These are phyloP conservation scores for Starmerella apicola DNA, from an alignment of 805 yeast genomes.

Conservation along the genomic window DNA sequence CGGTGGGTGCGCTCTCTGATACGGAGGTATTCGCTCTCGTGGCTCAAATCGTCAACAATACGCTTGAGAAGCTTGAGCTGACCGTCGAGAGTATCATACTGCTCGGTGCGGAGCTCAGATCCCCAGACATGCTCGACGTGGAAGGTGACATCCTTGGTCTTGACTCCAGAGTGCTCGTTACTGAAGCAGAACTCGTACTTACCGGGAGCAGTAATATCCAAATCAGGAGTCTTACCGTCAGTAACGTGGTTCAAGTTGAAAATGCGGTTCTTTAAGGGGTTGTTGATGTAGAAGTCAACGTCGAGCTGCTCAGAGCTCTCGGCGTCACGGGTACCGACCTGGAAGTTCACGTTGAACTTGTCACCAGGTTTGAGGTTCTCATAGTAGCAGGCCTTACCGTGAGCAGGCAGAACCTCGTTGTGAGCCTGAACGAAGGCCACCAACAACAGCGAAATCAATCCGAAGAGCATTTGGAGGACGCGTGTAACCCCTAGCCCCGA, in stretches of 20 bases:
- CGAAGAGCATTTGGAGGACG: no score
- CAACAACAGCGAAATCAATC: no score
- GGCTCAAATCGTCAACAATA: constrained; percentile 73
- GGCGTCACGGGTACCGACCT: constrained; percentile 77
- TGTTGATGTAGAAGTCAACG: constrained; percentile 49
- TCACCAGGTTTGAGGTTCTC: constrained; percentile 75
- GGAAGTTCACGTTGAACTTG: constrained; percentile 77
- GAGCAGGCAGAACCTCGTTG: constrained; percentile 68
- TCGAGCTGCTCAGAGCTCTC: constrained; percentile 27
- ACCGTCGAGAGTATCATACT: constrained; percentile 72
- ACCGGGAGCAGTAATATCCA: constrained; percentile 56
- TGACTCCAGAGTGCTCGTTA: constrained; percentile 61
- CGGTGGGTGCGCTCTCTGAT: constrained; percentile 96
- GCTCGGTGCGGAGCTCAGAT: constrained; percentile 51
- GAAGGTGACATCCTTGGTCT: constrained; percentile 84
- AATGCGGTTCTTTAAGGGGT: constrained; percentile 36
- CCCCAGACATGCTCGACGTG: constrained; percentile 89
- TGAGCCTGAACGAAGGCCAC: constrained; percentile 39
- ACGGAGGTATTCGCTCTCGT: constrained; percentile 80
- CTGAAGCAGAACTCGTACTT: constrained; percentile 82
- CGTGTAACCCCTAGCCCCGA: no score
- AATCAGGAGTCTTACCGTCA: constrained; percentile 69
- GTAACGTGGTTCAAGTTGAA: constrained; percentile 44
- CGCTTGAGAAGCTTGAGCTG: constrained; percentile 67
- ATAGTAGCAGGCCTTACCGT: constrained; percentile 78